A percentile compares a stretch with the other conserved stretches of the same genome.
These are phyloP conservation scores for Solanum sitiens DNA, from an alignment of 257 asterid species.

Conservation along the genomic window DNA sequence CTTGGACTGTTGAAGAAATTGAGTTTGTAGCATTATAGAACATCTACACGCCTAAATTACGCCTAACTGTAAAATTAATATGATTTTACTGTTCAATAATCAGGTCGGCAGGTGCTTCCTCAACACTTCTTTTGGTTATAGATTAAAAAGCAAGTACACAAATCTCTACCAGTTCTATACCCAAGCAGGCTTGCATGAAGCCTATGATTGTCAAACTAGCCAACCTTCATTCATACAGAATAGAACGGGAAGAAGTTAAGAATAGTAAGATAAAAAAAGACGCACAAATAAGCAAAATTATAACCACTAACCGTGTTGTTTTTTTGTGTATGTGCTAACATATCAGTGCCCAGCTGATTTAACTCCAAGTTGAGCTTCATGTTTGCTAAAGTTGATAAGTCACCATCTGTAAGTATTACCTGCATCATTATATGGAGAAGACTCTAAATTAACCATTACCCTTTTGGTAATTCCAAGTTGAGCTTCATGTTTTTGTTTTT, in stretches of 20 bases:
- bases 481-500: too few relatives aligned
- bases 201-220: background rate
- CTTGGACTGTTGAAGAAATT: background rate
- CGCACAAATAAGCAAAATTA: background rate
- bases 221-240: background rate
- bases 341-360: slow-evolving; percentile 30
- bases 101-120: background rate
- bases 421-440: slow-evolving; percentile 19
- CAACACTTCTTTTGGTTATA: background rate
- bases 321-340: slow-evolving; percentile 5
- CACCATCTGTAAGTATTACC: slow-evolving; percentile 88
- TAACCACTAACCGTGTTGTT: slow-evolving; percentile 26
- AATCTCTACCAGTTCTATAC: background rate
- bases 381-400: slow-evolving; percentile 60
- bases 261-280: background rate
- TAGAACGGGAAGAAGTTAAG: background rate
- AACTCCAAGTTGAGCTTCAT: slow-evolving; percentile 76
- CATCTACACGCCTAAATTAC: background rate
- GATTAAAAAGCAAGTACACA: background rate
- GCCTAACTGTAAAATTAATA: background rate
- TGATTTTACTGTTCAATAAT: background rate
- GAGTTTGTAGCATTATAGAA: background rate
- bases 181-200: background rate
- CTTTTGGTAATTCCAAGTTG: background rate
- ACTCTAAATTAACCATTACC: background rate